Evolutionary conservation across 2,329 filamentous ascomycete species (phyloP).

Genomic region (Didymella glomerata): DNA sequence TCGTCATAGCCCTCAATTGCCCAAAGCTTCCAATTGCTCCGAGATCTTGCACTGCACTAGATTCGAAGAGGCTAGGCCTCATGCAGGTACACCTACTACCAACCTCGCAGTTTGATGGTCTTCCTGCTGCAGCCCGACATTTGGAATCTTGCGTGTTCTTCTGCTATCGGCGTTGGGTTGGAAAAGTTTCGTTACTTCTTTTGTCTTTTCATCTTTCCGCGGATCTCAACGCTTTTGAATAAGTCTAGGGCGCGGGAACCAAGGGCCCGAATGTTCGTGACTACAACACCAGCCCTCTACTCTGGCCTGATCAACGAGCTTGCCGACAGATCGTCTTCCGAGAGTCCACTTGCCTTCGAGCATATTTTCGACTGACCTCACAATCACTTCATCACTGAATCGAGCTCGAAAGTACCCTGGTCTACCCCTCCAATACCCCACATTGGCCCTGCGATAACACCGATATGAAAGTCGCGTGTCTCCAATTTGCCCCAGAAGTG

Average conservation of each 20-base stretch:
- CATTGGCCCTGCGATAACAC: slow-evolving; percentile 12
- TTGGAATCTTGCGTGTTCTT: slow-evolving; percentile 4
- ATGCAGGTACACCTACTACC: slow-evolving; percentile 22
- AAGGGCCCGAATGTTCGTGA: slow-evolving; percentile 16
- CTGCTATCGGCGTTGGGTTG: slow-evolving; percentile 16
- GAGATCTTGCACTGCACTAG: slow-evolving; percentile 9
- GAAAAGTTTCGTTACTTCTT: slow-evolving; percentile 9
- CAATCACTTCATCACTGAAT: background rate
- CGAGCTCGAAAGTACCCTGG: slow-evolving; percentile 8
- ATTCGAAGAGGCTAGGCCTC: slow-evolving; percentile 13
- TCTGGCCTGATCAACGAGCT: slow-evolving; percentile 3
- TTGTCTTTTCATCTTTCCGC: slow-evolving; percentile 9
- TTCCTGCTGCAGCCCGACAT: background rate
- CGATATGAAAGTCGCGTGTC: slow-evolving; percentile 72
- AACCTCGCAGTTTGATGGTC: slow-evolving; percentile 12
- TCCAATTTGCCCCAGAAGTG: slow-evolving; percentile 77
- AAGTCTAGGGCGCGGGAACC: slow-evolving; percentile 22
- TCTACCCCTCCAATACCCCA: slow-evolving; percentile 20
- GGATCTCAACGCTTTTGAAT: slow-evolving; percentile 9
- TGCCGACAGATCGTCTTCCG: background rate
- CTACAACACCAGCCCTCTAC: slow-evolving; percentile 10
- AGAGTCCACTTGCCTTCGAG: background rate
- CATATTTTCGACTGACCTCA: background rate
- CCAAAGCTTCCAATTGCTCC: slow-evolving; percentile 12
- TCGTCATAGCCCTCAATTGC: slow-evolving; percentile 14